A percentile compares a stretch with the other conserved stretches of the same genome.
Evolutionary conservation across 2,329 filamentous ascomycete species (phyloP).

Genomic region (Colletotrichum shisoi): DNA sequence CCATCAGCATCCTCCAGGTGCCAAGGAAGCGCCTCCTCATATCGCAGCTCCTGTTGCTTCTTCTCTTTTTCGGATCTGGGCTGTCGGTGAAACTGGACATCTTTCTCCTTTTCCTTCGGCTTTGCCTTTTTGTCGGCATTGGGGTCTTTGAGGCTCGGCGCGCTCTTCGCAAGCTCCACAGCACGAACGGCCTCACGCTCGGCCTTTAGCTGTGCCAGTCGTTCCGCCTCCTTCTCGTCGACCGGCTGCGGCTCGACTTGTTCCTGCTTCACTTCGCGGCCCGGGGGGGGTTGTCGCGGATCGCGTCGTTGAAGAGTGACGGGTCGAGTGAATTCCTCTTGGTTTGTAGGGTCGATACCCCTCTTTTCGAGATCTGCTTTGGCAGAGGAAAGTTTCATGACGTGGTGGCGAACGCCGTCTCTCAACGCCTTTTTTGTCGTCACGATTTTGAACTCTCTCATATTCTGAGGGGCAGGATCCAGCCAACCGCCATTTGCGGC

Average conservation of each 20-base stretch:
- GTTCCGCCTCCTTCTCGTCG: constrained; percentile 68
- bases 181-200: constrained; percentile 87
- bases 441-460: constrained; percentile 66
- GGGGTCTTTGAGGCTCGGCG: constrained; percentile 73
- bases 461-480: constrained; percentile 55
- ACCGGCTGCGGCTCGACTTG: constrained; percentile 53
- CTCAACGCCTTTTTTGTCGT: constrained; percentile 83
- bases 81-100: constrained; percentile 81
- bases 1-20: constrained; percentile 96
- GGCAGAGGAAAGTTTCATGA: constrained; percentile 77
- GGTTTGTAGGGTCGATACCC: constrained; percentile 71
- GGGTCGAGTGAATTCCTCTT: constrained; percentile 84
- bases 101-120: constrained; percentile 79
- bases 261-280: constrained; percentile 70
- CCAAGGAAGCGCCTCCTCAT: constrained; percentile 96
- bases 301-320: constrained; percentile 90
- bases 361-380: constrained; percentile 60
- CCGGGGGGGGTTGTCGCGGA: constrained; percentile 72
- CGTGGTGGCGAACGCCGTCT: constrained; percentile 83
- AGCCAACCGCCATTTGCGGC: constrained; percentile 64
- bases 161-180: constrained; percentile 89
- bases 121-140: constrained; percentile 66
- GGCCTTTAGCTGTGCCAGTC: constrained; percentile 73
- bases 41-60: constrained; percentile 76
- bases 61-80: constrained; percentile 81